Conservation (phyloP, 2,329 filamentous ascomycete species). For the Coniosporium tulheliwenetii region DNA sequence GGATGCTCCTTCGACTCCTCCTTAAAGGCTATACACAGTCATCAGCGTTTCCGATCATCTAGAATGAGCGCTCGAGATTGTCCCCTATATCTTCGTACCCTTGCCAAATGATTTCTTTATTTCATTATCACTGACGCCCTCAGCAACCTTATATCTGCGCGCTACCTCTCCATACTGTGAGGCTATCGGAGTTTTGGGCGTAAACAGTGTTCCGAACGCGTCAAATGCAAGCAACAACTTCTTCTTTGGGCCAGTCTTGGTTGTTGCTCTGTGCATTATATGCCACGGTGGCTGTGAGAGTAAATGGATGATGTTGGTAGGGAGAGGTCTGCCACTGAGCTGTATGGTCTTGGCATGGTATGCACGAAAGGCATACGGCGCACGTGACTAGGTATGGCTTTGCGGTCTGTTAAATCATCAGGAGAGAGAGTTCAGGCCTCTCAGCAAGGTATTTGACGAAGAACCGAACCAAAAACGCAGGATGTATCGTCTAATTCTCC, state of each 20-base stretch:
- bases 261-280: not conserved
- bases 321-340: too few relatives aligned
- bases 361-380: too few relatives aligned
- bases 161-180: constrained; percentile 40
- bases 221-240: constrained; percentile 47
- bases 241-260: constrained; percentile 4
- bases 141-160: constrained; percentile 29
- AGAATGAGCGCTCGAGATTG: not conserved
- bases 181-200: constrained; percentile 32
- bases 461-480: too few relatives aligned
- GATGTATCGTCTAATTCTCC: too few relatives aligned
- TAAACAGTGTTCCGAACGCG: constrained; percentile 50
- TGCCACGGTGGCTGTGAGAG: not conserved
- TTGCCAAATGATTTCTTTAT: constrained; percentile 23
- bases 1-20: constrained; percentile 31
- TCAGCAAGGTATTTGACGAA: too few relatives aligned
- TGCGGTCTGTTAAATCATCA: too few relatives aligned
- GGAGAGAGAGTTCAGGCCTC: too few relatives aligned
- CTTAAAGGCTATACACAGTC: constrained; percentile 27
- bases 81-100: constrained; percentile 11
- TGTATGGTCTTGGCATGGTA: too few relatives aligned
- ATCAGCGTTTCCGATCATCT: not conserved
- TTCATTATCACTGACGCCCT: constrained; percentile 23
- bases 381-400: too few relatives aligned
- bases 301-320: not conserved